Base-by-base conservation (phyloP, 1,139 yeast genomes). In the Saccharomyces hybrid region DNA sequence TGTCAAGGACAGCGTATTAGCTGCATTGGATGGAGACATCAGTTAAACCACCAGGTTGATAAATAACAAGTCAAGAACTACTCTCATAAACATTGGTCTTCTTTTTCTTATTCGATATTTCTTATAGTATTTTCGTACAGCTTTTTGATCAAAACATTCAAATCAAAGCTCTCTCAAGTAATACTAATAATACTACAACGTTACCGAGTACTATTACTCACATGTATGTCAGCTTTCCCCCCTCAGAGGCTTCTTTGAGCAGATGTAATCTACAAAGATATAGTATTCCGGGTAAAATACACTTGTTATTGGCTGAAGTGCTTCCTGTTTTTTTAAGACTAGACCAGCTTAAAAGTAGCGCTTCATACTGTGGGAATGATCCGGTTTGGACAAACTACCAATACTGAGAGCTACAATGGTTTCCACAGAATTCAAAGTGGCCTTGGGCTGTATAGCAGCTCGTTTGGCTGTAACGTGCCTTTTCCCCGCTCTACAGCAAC, bases 401-500 rank as follows among this genome's bases (percentile, higher is more conserved):
- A 29, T n/a, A 29, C 4, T 29, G 32, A 29, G 4, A 29, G 32
- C 32, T 29, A 29, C 32, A 29, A 29, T 29, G 32, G 32, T 29
- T 29, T 29, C 32, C 32, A 29, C 31, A 41, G 51, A 12, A 19
- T 6, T 49, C 2, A 49, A 32, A 21, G 24, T 49, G 3, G 47
- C 51, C 5, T 11, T 50, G 6, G 29, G 46, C n/a, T 50, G 52
- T 12, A 41, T 47, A 7, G 38, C 44, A 4, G 7, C 21, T 31
- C 52, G 68, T 44, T 47, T 63, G 46, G 48, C 59, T 14, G 54
- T 64, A n/a, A 51, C 63, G 12, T 32, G 54, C 34, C 32, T 59
- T 46, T 68, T 66, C 50, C 70, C 71, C 12, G 55, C 62, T 5
- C 38, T 68, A 42, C 63, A 59, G 48, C 54, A 55, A 34, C 62